Conservation (phyloP, 495 filamentous ascomycete genomes). For the Neurospora sublineolata region DNA sequence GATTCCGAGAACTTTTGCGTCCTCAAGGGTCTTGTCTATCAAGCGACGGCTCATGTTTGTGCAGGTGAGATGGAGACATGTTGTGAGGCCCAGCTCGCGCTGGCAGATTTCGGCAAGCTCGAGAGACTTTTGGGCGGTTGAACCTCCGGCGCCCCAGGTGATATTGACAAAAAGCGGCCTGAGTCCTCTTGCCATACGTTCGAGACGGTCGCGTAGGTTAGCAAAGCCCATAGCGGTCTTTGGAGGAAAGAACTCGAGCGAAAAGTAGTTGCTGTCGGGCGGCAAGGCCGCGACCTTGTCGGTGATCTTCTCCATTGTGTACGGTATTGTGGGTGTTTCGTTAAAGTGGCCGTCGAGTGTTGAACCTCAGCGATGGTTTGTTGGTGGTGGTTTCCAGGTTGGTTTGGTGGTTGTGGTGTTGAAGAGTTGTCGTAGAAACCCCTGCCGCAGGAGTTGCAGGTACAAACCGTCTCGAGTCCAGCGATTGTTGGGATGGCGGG, state of each 20-base stretch:
- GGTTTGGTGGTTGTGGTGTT: not conserved
- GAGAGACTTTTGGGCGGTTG: constrained; percentile 77
- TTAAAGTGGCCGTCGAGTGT: not conserved
- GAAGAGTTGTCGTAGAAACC: not conserved
- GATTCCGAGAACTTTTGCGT: constrained; percentile 86
- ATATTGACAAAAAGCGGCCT: constrained; percentile 92
- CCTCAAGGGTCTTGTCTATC: constrained; percentile 80
- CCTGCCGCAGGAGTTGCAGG: not conserved
- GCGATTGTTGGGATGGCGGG: not conserved
- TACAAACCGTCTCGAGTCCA: not conserved
- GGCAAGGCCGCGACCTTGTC: constrained; percentile 92
- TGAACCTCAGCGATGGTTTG: not conserved
- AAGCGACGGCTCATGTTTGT: constrained; percentile 88
- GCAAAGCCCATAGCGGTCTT: constrained; percentile 90
- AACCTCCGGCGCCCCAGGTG: constrained; percentile 95
- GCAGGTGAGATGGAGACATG: constrained; percentile 91
- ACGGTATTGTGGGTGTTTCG: not conserved
- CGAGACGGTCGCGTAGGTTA: constrained; percentile 83
- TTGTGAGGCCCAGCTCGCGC: constrained; percentile 79
- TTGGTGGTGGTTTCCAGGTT: not conserved
- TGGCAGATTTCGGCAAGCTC: constrained; percentile 95
- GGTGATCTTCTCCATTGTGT: constrained; percentile 77
- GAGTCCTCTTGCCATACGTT: constrained; percentile 85
- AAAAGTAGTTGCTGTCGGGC: constrained; percentile 74
- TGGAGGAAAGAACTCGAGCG: constrained; percentile 97